Base-by-base conservation (phyloP, 192 early-diverging fungal species). In the Entrophospora sp. region DNA sequence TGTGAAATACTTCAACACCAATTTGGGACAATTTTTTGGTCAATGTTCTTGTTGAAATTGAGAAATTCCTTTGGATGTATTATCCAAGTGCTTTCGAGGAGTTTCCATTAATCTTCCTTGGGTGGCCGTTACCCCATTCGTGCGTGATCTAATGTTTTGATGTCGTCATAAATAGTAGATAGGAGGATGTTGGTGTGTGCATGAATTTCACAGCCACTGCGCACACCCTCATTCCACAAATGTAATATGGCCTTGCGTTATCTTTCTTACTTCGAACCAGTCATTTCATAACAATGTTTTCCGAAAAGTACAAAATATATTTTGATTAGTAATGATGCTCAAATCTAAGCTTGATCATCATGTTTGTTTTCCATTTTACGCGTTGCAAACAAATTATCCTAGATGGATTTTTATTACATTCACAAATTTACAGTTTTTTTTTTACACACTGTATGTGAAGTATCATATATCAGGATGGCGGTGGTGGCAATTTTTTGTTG, bases 211-310 rank as follows among this genome's bases (percentile, higher is more conserved):
- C 37, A n/a, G 14, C n/a, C 3, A 37, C 37, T 37, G n/a, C 5
- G n/a, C 12, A 59, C 37, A 20, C 20, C 57, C 20, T 59, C 57
- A 36, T 59, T 59, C 35, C 22, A 59, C 43, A 44, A n/a, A n/a
- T 44, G 18, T 16, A 44, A 44, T 14, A 44, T 5, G 18, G 43
- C 16, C 18, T 14, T 16, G 16, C 16, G 16, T 16, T 44, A 16
- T 4, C 16, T 16, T 44, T 44, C 18, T 44, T 44, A n/a, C n/a
- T n/a, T n/a, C n/a, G n/a, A n/a, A n/a, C n/a, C n/a, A n/a, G n/a
- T n/a, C n/a, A n/a, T n/a, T n/a, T n/a, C n/a, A n/a, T n/a, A n/a
- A n/a, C n/a, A n/a, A n/a, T n/a, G n/a, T n/a, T n/a, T n/a, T n/a
- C n/a, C n/a, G n/a, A n/a, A n/a, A n/a, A n/a, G n/a, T n/a, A n/a